Evolutionary conservation across 2,329 filamentous ascomycete species (phyloP).

Genomic region (Fusarium chlamydosporum): DNA sequence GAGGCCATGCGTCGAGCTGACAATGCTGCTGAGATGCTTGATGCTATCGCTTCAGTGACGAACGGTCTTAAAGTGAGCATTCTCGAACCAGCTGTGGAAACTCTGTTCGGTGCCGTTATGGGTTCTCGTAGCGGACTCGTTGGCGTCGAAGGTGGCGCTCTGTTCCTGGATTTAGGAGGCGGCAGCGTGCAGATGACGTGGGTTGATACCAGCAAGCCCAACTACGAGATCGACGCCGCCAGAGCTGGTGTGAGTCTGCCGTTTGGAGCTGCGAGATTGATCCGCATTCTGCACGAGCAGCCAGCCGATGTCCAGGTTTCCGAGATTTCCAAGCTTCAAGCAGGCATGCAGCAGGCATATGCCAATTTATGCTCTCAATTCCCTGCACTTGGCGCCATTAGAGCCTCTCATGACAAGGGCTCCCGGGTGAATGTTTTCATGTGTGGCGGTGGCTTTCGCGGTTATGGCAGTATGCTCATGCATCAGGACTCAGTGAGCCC

Average conservation of each 20-base stretch:
- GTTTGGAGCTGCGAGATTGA: constrained; percentile 72
- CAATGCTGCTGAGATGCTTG: constrained; percentile 78
- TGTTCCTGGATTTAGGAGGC: constrained; percentile 90
- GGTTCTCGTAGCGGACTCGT: constrained; percentile 83
- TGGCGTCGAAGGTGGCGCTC: constrained; percentile 71
- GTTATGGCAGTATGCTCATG: constrained; percentile 93
- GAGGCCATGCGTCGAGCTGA: constrained; percentile 87
- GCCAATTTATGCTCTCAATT: constrained; percentile 64
- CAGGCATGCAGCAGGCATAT: constrained; percentile 73
- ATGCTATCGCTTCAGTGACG: constrained; percentile 72
- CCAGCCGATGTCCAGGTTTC: constrained; percentile 59
- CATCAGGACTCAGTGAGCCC: constrained; percentile 78
- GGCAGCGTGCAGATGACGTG: constrained; percentile 77
- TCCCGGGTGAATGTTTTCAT: constrained; percentile 80
- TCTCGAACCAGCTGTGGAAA: constrained; percentile 84
- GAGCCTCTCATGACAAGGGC: constrained; percentile 54
- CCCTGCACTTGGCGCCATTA: constrained; percentile 62
- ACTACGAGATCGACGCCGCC: constrained; percentile 69
- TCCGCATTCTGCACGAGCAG: constrained; percentile 62
- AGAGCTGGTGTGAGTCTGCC: constrained; percentile 70
- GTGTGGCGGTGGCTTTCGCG: constrained; percentile 90
- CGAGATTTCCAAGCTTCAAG: constrained; percentile 68
- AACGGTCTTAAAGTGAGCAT: constrained; percentile 78
- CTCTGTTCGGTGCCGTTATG: constrained; percentile 80
- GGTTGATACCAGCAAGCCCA: constrained; percentile 63